Evolutionary conservation across 1,284 basidiomycete genomes (phyloP), one percentile per base, ranked within the genome.

Genomic region (Meripilus lineatus): DNA sequence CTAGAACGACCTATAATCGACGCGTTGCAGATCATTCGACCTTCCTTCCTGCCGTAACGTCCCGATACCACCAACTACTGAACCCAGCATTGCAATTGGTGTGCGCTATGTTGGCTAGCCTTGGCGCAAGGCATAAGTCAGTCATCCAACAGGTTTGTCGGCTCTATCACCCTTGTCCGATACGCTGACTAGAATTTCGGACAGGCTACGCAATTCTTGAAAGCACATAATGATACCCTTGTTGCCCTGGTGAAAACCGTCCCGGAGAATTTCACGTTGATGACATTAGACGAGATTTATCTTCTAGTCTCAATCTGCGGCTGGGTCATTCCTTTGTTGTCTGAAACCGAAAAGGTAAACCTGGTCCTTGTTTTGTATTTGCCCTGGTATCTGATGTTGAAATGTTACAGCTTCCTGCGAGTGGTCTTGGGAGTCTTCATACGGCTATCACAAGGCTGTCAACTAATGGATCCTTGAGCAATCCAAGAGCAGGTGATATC

Each of bases 11-110:
- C 28, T 38, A 20, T 32, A 8, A 33, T 37, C 24, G 24, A 1
- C 38, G 47, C 34, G 14, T 22, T 43, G 30, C 1, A 20, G 30
- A 41, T 21, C 40, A 32, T 13, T 18, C 21, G 14, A 17, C 42
- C 14, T 45, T 26, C 34, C 36, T 43, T 21, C 93, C 93, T 1
- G 88, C 89, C 0, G 87, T 89, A 0, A 76, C 89, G 11, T 87
- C 91, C 49, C 79, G 93, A 30, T 93, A 95, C 63, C 89, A 94
- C 55, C 90, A 95, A 54, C 63, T 96, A 5, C 77, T 95, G 49
- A 77, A 90, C 62, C 93, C 93, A 0, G 83, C 86, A 13, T 64
- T 96, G 32, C 91, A 95, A 61, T 71, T 94, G 18, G 75, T 86
- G 14, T 75, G 82, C 46, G 81, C 76, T 5, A 74, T 91, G 46